Base-by-base conservation (phyloP, 1,284 basidiomycete species). In the Mycena citricolor region DNA sequence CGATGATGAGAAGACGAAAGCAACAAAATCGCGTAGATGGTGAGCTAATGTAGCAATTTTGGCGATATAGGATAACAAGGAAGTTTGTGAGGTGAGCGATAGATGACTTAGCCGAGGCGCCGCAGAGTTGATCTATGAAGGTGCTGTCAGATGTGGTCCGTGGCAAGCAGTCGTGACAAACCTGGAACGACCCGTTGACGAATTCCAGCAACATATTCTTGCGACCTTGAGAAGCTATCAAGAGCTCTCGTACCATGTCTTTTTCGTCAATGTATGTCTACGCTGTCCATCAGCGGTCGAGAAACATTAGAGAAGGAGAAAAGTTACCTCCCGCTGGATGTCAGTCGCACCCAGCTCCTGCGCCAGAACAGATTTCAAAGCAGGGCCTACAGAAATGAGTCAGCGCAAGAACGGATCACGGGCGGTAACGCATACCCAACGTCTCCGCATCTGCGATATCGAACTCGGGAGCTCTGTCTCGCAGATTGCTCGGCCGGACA, bases 211-310 rank as follows among this genome's bases (percentile, higher is more conserved):
- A 62, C 34, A 83, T 63, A 49, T 81, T 88, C 32, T 70, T 71
- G 42, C 74, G 71, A 0, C 86, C 86, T 70, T 89, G 85, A 4
- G 90, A 63, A 17, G 76, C 76, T 58, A 86, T 83, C 12, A 90
- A 66, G 2, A 88, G 67, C 55, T 90, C 88, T 7, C 87, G 75
- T 8, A 86, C 80, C 26, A 80, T 79, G 51, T 89, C 80, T 35
- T 79, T 72, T 63, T 90, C 88, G 40, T 80, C 62, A 23, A 89
- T 83, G 45, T 83, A 83, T 62, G 61, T 75, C 82, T 87, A 54
- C 4, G 17, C n/a, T n/a, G n/a, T n/a, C n/a, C n/a, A 32, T 31
- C 11, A 20, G 16, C 17, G 36, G 36, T 42, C 14, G 10, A 16
- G 1, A 1, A 5, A 29, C 13, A 12, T 29, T n/a, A 5, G 30